A percentile compares a stretch with the other conserved stretches of the same genome.
Conservation (phyloP, 495 filamentous ascomycete species). For the Margaritispora aquatica region DNA sequence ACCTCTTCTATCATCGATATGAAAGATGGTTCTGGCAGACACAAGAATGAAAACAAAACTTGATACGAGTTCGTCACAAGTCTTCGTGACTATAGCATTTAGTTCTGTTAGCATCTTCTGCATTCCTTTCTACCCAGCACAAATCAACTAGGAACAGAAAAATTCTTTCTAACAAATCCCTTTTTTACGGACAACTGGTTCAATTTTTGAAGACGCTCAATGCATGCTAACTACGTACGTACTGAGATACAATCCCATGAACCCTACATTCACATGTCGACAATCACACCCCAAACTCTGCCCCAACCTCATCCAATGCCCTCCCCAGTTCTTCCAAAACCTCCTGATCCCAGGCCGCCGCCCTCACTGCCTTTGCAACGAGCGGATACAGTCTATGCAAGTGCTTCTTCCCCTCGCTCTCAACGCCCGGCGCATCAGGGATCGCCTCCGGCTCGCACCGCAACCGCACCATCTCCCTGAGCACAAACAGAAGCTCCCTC, state of each 20-base stretch:
- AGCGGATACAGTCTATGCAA: conserved; percentile 77
- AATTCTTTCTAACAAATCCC: too few species aligned
- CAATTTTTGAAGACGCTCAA: too few species aligned
- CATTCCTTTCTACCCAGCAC: too few species aligned
- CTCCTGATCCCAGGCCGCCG: conserved; percentile 59
- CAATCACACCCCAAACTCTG: conserved; percentile 51
- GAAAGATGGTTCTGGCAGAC: background rate
- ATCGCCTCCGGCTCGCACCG: conserved; percentile 67
- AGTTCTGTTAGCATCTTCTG: too few species aligned
- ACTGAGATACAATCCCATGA: too few species aligned
- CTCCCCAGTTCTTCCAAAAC: conserved; percentile 49
- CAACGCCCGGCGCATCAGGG: conserved; percentile 52
- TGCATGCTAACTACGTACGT: too few species aligned
- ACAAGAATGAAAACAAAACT: background rate
- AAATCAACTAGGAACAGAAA: too few species aligned
- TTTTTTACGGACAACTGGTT: too few species aligned
- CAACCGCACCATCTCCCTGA: conserved; percentile 57
- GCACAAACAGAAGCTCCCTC: conserved; percentile 66
- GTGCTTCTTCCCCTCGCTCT: conserved; percentile 56
- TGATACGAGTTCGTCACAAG: too few species aligned
- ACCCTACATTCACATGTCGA: too few species aligned
- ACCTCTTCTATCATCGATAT: background rate
- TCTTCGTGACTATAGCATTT: too few species aligned
- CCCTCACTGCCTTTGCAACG: conserved; percentile 60
- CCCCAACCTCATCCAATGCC: conserved; percentile 60